Evolutionary conservation across 148 eudicot species (phyloP).

Genomic region (Bassia scoparia): DNA sequence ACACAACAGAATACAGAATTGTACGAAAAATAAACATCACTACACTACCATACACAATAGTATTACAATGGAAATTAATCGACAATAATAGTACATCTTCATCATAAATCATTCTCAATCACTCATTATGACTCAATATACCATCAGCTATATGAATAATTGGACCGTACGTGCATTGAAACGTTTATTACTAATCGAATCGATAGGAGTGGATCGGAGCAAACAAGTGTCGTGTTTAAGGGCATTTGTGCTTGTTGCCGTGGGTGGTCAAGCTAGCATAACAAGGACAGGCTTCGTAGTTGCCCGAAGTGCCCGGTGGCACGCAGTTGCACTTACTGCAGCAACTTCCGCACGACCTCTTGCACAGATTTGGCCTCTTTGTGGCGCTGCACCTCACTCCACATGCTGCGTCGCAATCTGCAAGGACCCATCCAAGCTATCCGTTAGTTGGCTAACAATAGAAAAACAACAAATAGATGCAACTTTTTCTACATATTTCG

Average conservation of each 20-base stretch:
- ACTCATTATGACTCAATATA: not conserved
- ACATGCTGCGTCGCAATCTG: constrained; percentile 37
- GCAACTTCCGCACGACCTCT: constrained; percentile 35
- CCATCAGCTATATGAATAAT: not conserved
- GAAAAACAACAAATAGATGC: too few relatives aligned
- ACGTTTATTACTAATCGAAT: not conserved
- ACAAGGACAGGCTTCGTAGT: constrained; percentile 34
- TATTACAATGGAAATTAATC: not conserved
- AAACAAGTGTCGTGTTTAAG: not conserved
- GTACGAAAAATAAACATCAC: not conserved
- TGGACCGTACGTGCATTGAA: not conserved
- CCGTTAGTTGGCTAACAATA: too few relatives aligned
- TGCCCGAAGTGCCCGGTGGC: constrained; percentile 38
- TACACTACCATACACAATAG: constrained; percentile 5
- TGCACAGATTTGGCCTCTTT: constrained; percentile 31
- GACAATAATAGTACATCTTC: not conserved
- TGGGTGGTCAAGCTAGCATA: constrained; percentile 34
- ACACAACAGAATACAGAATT: not conserved
- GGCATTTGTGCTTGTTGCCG: constrained; percentile 28
- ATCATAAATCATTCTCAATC: not conserved
- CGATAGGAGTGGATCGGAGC: not conserved
- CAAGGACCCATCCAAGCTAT: not conserved
- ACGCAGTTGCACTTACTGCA: constrained; percentile 35
- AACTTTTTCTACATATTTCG: too few relatives aligned
- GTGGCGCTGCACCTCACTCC: constrained; percentile 25